These are phyloP conservation scores for Gnomoniopsis smithogilvyi DNA, from an alignment of 2,329 filamentous ascomycete species.

Conservation along the genomic window DNA sequence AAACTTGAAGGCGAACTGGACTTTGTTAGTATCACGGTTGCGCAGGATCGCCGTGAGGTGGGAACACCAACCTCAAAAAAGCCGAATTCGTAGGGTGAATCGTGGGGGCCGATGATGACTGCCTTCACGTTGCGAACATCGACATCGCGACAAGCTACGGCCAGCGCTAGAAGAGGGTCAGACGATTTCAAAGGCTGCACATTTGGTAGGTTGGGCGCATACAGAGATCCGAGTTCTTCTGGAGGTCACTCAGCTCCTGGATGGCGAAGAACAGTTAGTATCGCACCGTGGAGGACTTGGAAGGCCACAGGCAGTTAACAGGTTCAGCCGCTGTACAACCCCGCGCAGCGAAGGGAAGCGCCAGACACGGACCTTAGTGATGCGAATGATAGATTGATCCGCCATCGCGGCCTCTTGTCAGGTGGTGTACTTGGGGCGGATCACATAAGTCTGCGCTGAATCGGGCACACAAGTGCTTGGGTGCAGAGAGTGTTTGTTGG, in stretches of 20 bases:
- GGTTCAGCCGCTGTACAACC: conserved; percentile 17
- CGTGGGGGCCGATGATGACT: conserved; percentile 86
- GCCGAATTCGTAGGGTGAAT: conserved; percentile 94
- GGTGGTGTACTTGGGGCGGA: not conserved
- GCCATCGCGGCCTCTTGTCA: conserved; percentile 51
- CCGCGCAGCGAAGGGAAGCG: conserved; percentile 6
- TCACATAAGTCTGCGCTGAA: conserved; percentile 13
- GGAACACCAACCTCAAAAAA: conserved; percentile 76
- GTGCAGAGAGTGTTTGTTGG: not conserved
- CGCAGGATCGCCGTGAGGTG: not conserved
- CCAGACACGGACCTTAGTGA: conserved; percentile 66
- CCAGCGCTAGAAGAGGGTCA: conserved; percentile 59
- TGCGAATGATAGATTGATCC: conserved; percentile 84
- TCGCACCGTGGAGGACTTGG: conserved; percentile 3
- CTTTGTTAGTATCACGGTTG: conserved; percentile 25
- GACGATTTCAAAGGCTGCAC: conserved; percentile 10
- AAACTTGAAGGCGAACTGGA: conserved; percentile 73
- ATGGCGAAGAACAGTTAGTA: conserved; percentile 4
- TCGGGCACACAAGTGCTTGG: not conserved
- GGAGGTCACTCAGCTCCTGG: conserved; percentile 84
- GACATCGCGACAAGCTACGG: conserved; percentile 80
- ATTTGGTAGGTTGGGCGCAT: conserved; percentile 30
- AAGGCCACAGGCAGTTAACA: not conserved
- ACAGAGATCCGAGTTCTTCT: conserved; percentile 82
- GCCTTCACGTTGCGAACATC: conserved; percentile 87